These are phyloP conservation scores for Zizania palustris DNA, from an alignment of 202 grass and related monocot genomes.

Conservation along the genomic window DNA sequence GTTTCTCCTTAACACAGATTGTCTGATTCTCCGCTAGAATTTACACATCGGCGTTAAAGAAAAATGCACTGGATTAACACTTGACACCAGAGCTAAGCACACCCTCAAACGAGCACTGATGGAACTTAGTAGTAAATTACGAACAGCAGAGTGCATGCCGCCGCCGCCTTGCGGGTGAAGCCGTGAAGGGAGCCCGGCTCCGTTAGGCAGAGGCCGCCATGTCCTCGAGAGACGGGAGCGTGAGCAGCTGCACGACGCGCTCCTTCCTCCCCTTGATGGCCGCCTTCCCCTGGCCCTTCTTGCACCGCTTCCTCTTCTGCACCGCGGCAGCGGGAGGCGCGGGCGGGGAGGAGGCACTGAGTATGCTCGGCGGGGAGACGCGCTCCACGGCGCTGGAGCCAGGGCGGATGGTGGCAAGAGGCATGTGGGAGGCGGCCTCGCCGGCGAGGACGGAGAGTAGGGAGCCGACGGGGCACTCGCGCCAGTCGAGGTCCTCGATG, in stretches of 20 bases:
- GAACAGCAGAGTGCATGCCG: not conserved
- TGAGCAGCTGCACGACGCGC: constrained; percentile 45
- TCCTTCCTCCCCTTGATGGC: constrained; percentile 30
- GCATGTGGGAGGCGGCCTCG: not conserved
- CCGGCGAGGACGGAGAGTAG: constrained; percentile 47
- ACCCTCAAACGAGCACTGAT: not conserved
- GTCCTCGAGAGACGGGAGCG: constrained; percentile 50
- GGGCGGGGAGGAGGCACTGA: not conserved
- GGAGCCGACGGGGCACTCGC: constrained; percentile 63
- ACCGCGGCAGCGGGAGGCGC: not conserved
- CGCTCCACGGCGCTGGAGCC: constrained; percentile 1
- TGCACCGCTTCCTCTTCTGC: constrained; percentile 26
- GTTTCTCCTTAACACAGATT: not conserved
- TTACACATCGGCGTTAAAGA: not conserved
- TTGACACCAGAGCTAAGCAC: not conserved
- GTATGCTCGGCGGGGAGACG: constrained; percentile 17
- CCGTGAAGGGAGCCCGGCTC: too few species aligned
- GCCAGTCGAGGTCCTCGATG: constrained; percentile 59
- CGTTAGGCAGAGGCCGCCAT: constrained; percentile 8
- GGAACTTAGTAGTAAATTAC: not conserved
- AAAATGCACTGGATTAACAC: not conserved
- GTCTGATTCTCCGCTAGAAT: not conserved
- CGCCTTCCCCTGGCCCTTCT: not conserved
- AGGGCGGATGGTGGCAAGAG: constrained; percentile 36
- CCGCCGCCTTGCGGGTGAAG: not conserved